Evolutionary conservation across 352 stramenopile species (phyloP), one percentile per base, ranked within the genome.

Genomic region (Phytophthora lateralis): DNA sequence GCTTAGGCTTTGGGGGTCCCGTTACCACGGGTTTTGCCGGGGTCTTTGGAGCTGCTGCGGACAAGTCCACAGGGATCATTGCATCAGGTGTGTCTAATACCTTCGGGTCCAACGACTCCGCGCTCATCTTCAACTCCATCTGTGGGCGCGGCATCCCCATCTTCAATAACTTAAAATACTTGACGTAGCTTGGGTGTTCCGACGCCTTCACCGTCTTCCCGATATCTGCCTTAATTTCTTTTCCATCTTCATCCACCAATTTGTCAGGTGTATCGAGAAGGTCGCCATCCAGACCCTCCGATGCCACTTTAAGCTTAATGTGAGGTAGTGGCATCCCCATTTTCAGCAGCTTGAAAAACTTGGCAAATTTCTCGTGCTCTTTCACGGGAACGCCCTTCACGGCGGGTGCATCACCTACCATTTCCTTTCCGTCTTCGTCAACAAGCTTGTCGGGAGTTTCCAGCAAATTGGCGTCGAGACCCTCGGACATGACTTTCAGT

Each of bases 121-220:
- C 82, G 7, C 46, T 81, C 90, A 98, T 97, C 32, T 96, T 97
- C 66, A 98, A 69, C 52, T 98, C 92, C 8, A 98, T 76, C 35
- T 96, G 93, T 18, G 87, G 82, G 45, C 89, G 81, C 7, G 96
- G 96, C 83, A 99, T 94, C 5, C 93, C 94, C 72, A 98, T 93
- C 67, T 97, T 98, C 38, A 95, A 72, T 86, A 99, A 95, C 70
- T 98, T 98, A 77, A 98, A 98, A 80, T 98, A 98, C 71, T 98
- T 98, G 48, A 63, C 66, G 61, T 97, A 98, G 46, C 74, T 81
- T 14, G 90, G 90, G 58, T 98, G 91, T 53, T 98, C 82, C 7
- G 61, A 81, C 38, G 65, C 78, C 46, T 84, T 88, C 27, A 87
- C 66, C 39, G 63, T 73, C 39, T 75, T 71, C 11, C 46, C 56